Evolutionary conservation across 2,329 filamentous ascomycete species (phyloP), one percentile per base, ranked within the genome.

Genomic region (Colletotrichum theobromicola): DNA sequence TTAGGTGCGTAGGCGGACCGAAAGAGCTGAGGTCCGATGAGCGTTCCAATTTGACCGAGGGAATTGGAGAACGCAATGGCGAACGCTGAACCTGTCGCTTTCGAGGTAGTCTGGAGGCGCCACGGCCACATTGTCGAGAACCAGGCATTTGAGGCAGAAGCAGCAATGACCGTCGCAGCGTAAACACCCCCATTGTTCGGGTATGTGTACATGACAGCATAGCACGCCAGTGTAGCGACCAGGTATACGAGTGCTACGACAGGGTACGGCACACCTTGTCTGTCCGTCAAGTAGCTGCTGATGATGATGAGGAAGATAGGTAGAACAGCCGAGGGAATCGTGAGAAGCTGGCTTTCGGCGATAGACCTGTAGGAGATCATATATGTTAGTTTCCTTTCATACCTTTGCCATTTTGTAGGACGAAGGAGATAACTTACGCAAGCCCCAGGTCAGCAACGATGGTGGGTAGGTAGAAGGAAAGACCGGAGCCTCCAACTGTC

Each of bases 121-220:
- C 87, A 88, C 9, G 87, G 87, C 87, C 87, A 87, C 87, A 89
- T 88, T 76, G 87, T 82, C 0, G 87, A 84, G 75, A 82, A 89
- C 85, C 86, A 88, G 4, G 84, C 82, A 5, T 82, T 79, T 1
- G 85, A 82, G 18, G 87, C 80, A 1, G 83, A 84, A 35, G 85
- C 84, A 13, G 82, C 86, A 42, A 88, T 84, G 28, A 88, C 73
- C 0, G 86, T 88, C 2, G 85, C 87, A 0, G 87, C 85, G 63
- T 88, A 89, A 1, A 88, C 83, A 2, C 80, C 86, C 7, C 85
- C 87, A 42, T 81, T 85, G 76, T 79, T 85, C 5, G 87, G 86
- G 75, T 85, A 88, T 0, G 83, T 85, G 9, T 85, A 82, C 18
- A 88, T 79, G 1, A 88, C 86, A 5, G 80, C 82, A 76, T 88